Evolutionary conservation across 257 asterid genomes (phyloP), one percentile per base, ranked within the genome.

Genomic region (Solanum bukasovii): DNA sequence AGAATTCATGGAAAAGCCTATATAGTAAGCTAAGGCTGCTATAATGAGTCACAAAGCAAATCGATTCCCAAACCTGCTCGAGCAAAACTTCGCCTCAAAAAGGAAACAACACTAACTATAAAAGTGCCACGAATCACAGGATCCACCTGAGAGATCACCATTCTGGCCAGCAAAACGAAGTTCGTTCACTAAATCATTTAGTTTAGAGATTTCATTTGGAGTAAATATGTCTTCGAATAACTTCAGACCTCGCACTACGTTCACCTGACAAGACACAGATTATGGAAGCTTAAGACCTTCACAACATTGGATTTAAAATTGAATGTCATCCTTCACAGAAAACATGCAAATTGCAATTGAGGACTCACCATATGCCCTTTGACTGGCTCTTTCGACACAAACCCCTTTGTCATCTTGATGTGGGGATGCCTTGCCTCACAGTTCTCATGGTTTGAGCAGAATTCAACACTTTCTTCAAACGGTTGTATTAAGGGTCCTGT

Each of bases 141-240:
- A 91, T 89, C 96, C 98, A 95, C 99, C 99, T 95, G 98, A 94
- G 95, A 97, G 98, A 92, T 94, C 96, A 84, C 98, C 99, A 81
- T 94, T 96, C 92, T 91, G 96, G 90, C 99, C 99, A 91, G 98
- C 96, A 87, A 90, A 92, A 86, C 98, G 95, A 89, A 97, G 96
- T 88, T 94, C 98, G 85, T 89, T 92, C 90, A 93, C 98, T 85
- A 93, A 93, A 91, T 95, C 95, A 85, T 91, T 92, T 93, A 97
- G 91, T 90, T 96, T 97, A 46, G 96, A 91, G 87, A 97, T 93
- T 94, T 96, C 98, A 82, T 86, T 87, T 38, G 94, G 96, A 52
- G 95, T 94, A 91, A 97, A 96, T 35, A 97, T 81, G 90, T 92
- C 96, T 90, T 97, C 98, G 49, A 94, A 95, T 88, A 95, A 89